phyloP scores from a whole-genome alignment of 2,329 filamentous ascomycete genomes.

The Claviceps sorghi region DNA sequence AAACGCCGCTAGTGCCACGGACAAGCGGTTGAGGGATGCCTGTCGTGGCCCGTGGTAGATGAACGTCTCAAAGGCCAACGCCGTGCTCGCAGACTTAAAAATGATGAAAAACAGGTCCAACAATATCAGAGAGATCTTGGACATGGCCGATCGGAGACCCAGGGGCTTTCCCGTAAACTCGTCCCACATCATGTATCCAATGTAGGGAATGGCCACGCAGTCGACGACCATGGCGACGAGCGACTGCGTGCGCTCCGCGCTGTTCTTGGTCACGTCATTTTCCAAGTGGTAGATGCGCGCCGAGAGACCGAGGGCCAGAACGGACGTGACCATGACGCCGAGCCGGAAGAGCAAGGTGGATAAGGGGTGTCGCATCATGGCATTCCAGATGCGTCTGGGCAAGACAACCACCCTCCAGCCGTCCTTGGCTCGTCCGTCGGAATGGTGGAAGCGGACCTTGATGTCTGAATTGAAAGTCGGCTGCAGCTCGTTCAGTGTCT shows the following conservation, averaged over 20 bases:
- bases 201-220: conserved; percentile 75
- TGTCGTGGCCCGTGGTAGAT: conserved; percentile 36
- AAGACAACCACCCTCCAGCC: conserved; percentile 18
- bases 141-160: conserved; percentile 66
- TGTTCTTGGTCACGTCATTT: conserved; percentile 24
- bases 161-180: conserved; percentile 92
- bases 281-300: conserved; percentile 56
- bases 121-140: conserved; percentile 80
- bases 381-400: conserved; percentile 47
- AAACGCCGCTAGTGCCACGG: conserved; percentile 59
- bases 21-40: conserved; percentile 34
- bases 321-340: conserved; percentile 68
- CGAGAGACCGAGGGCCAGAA: conserved; percentile 66
- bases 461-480: conserved; percentile 29
- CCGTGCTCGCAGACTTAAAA: conserved; percentile 86
- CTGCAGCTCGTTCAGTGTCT: conserved; percentile 30
- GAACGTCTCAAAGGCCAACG: conserved; percentile 74
- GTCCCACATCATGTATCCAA: conserved; percentile 87
- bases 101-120: conserved; percentile 94
- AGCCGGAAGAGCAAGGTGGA: conserved; percentile 75
- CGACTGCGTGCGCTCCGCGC: conserved; percentile 56
- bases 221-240: conserved; percentile 85
- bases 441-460: conserved; percentile 17
- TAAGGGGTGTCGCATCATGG: conserved; percentile 65
- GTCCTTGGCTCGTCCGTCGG: conserved; percentile 12